A percentile compares a stretch with the other conserved stretches of the same genome.
phyloP scores from a whole-genome alignment of 192 early-diverging fungal species.

The Coemansia sp. region DNA sequence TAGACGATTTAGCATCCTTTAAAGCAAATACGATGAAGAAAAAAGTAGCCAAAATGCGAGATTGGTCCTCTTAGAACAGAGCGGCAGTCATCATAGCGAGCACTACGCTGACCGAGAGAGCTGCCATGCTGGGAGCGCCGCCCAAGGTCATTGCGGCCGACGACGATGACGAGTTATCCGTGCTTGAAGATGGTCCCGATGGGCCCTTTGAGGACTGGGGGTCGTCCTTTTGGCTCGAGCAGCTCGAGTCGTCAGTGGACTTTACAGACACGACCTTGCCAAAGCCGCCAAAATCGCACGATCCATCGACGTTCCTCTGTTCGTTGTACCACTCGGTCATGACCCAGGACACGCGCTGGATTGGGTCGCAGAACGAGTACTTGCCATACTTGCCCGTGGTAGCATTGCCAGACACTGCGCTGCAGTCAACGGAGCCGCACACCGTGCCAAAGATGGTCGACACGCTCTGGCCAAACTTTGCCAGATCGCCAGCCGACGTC shows the following conservation, averaged over 20 bases:
- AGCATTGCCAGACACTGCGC: slow-evolving; percentile 31
- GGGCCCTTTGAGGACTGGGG: not conserved
- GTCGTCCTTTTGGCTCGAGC: slow-evolving; percentile 38
- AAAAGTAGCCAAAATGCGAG: not conserved
- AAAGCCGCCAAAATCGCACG: slow-evolving; percentile 56
- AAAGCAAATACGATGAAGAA: not conserved
- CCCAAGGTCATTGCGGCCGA: not conserved
- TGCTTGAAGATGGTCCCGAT: not conserved
- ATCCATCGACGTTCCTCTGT: slow-evolving; percentile 32
- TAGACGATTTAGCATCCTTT: slow-evolving; percentile 13
- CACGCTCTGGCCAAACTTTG: slow-evolving; percentile 30
- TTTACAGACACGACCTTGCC: slow-evolving; percentile 20
- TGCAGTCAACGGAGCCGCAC: slow-evolving; percentile 42
- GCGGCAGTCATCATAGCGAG: slow-evolving; percentile 6
- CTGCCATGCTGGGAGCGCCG: slow-evolving; percentile 1
- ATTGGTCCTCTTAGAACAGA: slow-evolving; percentile 8
- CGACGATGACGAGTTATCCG: not conserved
- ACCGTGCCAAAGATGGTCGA: slow-evolving; percentile 39
- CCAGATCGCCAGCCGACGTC: slow-evolving; percentile 18
- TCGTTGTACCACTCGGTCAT: slow-evolving; percentile 51
- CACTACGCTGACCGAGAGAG: slow-evolving; percentile 5
- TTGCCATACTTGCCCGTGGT: slow-evolving; percentile 45
- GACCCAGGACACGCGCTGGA: slow-evolving; percentile 50
- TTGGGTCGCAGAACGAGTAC: slow-evolving; percentile 47
- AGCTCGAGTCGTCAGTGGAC: slow-evolving; percentile 32